Conservation (phyloP, 768 basidiomycete genomes). For the Paxillus involutus region DNA sequence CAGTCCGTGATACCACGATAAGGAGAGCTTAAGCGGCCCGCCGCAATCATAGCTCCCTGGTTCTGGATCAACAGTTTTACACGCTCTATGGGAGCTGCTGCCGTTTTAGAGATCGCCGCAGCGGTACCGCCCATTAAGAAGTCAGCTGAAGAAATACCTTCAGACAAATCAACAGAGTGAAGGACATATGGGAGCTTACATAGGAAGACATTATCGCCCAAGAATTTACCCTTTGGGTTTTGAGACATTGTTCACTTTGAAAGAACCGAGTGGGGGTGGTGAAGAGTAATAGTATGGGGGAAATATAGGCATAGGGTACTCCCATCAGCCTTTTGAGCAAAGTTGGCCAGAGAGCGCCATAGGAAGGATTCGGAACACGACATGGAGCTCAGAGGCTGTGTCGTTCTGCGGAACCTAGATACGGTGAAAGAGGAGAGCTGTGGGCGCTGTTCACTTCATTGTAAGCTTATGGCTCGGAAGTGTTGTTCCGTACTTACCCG, state of each 20-base stretch:
- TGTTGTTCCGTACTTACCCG: conserved; percentile 7
- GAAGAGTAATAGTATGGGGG: background rate
- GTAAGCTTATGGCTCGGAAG: background rate
- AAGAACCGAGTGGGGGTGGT: conserved; percentile 21
- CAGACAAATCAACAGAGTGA: background rate
- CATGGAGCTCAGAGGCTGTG: background rate
- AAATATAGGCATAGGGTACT: no score
- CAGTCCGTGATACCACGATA: conserved; percentile 37
- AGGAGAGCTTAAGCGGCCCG: conserved; percentile 37
- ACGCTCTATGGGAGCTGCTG: conserved; percentile 41
- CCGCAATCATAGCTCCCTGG: conserved; percentile 35
- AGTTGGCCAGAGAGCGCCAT: background rate
- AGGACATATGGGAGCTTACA: conserved; percentile 2
- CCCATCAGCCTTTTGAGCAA: conserved; percentile 5
- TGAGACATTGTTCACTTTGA: conserved; percentile 5
- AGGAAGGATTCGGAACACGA: conserved; percentile 17
- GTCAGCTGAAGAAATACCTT: conserved; percentile 23
- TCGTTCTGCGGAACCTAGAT: background rate
- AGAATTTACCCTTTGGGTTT: background rate
- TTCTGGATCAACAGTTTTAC: conserved; percentile 42
- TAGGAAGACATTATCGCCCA: conserved; percentile 16
- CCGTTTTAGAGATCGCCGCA: conserved; percentile 38
- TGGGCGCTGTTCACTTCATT: background rate
- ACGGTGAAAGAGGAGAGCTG: background rate
- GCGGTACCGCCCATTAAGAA: conserved; percentile 38